Percentiles rank a stretch among this genome's conserved stretches.
phyloP scores from a whole-genome alignment of 129 eudicot species.

The Chrysanthemum lavandulifolium region DNA sequence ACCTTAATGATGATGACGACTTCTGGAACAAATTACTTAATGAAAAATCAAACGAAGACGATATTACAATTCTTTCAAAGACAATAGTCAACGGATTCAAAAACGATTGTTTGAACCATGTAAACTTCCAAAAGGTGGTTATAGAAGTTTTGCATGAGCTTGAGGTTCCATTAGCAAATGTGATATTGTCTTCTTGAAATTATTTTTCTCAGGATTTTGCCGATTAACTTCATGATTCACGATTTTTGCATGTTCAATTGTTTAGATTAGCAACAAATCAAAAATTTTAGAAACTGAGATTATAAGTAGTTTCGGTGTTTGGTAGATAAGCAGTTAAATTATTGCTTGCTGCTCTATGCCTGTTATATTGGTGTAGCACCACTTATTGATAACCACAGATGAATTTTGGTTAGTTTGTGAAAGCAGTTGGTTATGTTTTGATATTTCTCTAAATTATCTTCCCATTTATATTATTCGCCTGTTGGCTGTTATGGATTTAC shows the following conservation, averaged over 20 bases:
- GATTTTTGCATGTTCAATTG: conserved; percentile 23
- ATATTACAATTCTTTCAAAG: conserved; percentile 60
- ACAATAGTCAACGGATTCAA: conserved; percentile 37
- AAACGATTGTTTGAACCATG: conserved; percentile 28
- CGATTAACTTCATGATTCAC: background rate
- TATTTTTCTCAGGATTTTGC: background rate
- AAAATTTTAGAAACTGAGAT: conserved; percentile 13
- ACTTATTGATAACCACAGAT: no score
- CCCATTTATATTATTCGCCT: no score
- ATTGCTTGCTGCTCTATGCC: conserved; percentile 15
- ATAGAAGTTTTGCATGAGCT: conserved; percentile 58
- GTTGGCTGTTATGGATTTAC: no score
- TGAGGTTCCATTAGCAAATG: conserved; percentile 38
- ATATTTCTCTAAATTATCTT: no score
- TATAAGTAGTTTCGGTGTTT: conserved; percentile 17
- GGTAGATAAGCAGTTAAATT: conserved; percentile 17
- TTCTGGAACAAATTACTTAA: conserved; percentile 56
- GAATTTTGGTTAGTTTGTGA: no score
- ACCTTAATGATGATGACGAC: conserved; percentile 62
- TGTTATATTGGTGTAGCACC: conserved; percentile 15
- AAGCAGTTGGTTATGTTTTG: no score
- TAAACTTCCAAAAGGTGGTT: conserved; percentile 55
- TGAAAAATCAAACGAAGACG: conserved; percentile 28
- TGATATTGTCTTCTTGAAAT: conserved; percentile 40
- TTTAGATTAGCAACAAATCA: conserved; percentile 9